Conservation (phyloP, 2,329 filamentous ascomycete species). For the Ophiognomonia clavigignenti-juglandacearum region DNA sequence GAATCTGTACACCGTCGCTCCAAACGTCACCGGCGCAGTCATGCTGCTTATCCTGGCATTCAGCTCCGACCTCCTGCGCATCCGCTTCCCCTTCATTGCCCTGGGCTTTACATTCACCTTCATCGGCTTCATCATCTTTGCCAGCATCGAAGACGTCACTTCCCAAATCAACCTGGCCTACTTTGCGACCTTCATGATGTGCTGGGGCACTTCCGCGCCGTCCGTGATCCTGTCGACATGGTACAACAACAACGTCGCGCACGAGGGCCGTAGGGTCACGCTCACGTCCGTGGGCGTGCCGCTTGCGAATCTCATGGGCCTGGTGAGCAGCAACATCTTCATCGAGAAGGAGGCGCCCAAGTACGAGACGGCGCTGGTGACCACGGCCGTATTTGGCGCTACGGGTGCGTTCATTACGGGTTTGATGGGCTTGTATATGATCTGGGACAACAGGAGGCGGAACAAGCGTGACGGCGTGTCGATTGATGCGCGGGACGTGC, state of each 20-base stretch:
- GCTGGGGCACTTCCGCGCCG: constrained; percentile 71
- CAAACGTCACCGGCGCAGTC: constrained; percentile 68
- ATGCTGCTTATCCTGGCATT: constrained; percentile 72
- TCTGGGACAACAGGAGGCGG: constrained; percentile 57
- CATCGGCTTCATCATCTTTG: constrained; percentile 74
- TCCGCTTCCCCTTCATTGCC: constrained; percentile 70
- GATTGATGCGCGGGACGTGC: constrained; percentile 50
- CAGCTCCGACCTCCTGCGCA: constrained; percentile 56
- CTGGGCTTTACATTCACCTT: constrained; percentile 71
- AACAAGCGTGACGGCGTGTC: constrained; percentile 51
- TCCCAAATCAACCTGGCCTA: constrained; percentile 62
- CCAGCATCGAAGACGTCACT: constrained; percentile 54
- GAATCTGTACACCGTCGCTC: constrained; percentile 76
- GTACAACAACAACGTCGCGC: constrained; percentile 81
- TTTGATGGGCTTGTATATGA: constrained; percentile 59
- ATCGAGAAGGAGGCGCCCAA: constrained; percentile 55
- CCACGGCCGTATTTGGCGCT: constrained; percentile 60
- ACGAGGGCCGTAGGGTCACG: constrained; percentile 67
- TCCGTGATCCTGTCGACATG: constrained; percentile 60
- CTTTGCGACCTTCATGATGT: constrained; percentile 78
- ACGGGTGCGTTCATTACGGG: constrained; percentile 50
- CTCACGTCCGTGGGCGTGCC: constrained; percentile 70
- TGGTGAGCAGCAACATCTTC: constrained; percentile 67
- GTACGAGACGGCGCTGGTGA: constrained; percentile 62
- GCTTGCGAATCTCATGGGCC: constrained; percentile 70